Base-by-base conservation (phyloP, 805 yeast genomes). In the Torulaspora delbrueckii region DNA sequence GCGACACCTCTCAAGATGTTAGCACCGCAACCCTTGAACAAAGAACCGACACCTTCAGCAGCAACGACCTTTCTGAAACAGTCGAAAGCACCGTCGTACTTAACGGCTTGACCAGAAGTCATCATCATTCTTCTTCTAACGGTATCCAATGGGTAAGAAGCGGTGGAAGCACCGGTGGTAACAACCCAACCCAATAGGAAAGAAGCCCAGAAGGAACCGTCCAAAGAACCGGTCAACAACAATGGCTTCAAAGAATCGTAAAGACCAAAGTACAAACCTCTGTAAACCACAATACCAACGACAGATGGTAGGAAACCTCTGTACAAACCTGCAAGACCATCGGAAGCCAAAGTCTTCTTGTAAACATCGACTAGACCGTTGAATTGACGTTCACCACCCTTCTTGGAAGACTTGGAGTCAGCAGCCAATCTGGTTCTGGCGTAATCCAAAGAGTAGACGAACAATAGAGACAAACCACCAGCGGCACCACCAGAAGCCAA, bases 81-180 rank as follows among this genome's bases (percentile, higher is more conserved):
- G 74, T 90, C 96, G 72, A 86, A 79, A 63, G 96, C 95, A 78
- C 95, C 93, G 70, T 82, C 76, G 80, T 89, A 89, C 79, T 90
- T 89, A 67, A 89, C 95, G 68, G 95, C 96, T 79, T 88, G 95
- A 76, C 97, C 97, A 63, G 97, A 90, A 65, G 97, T 89, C 97
- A 89, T 89, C 97, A 89, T 89, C 97, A 89, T 89, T 86, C 97
- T 88, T 86, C 97, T 88, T 85, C 97, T 90, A 71, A 89, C 89
- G 70, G 97, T 89, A 78, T 89, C 97, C 76, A 90, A 86, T 82
- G 97, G 97, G 85, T 89, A 89, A 71, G 96, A 88, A 72, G 96
- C 96, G 60, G 96, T 88, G 65, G 96, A 90, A 68, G 97, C 96
- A 84, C 89, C 96, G 60, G 96, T 89, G 75, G 97, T 89, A 68